Conservation (phyloP, 441 rosid genomes). For the Gossypium lobatum region DNA sequence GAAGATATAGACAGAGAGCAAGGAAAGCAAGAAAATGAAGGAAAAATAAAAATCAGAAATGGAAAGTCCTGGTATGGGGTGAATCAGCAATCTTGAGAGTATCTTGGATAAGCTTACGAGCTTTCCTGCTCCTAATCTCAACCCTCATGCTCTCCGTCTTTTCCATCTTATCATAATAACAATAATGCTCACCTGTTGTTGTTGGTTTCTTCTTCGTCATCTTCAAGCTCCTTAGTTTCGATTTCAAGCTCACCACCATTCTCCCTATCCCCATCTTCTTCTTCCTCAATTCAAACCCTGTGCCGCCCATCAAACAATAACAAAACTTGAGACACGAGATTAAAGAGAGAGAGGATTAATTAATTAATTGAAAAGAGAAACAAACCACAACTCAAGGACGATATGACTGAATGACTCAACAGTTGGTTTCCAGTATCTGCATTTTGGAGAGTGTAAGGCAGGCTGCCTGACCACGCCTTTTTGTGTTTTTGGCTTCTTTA, state of each 20-base stretch:
- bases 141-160: conserved; percentile 92
- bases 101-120: conserved; percentile 59
- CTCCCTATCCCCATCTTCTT: conserved; percentile 52
- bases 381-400: too few species aligned
- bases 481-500: not conserved
- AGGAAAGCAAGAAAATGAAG: too few species aligned
- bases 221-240: conserved; percentile 57
- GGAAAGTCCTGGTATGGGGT: conserved; percentile 43
- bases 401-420: too few species aligned
- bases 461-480: too few species aligned
- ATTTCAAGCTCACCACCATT: conserved; percentile 57
- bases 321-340: too few species aligned
- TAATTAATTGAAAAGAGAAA: too few species aligned
- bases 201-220: conserved; percentile 49
- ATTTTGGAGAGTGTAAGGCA: too few species aligned
- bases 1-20: too few species aligned
- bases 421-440: too few species aligned
- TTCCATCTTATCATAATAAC: conserved; percentile 71
- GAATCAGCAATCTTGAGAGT: conserved; percentile 84
- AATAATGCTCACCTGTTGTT: too few species aligned
- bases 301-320: too few species aligned
- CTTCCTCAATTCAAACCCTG: not conserved
- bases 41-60: conserved; percentile 24
- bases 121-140: conserved; percentile 81
- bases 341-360: too few species aligned